Evolutionary conservation across 75 land plant genomes (phyloP).

Genomic region (Pinus albicaulis): DNA sequence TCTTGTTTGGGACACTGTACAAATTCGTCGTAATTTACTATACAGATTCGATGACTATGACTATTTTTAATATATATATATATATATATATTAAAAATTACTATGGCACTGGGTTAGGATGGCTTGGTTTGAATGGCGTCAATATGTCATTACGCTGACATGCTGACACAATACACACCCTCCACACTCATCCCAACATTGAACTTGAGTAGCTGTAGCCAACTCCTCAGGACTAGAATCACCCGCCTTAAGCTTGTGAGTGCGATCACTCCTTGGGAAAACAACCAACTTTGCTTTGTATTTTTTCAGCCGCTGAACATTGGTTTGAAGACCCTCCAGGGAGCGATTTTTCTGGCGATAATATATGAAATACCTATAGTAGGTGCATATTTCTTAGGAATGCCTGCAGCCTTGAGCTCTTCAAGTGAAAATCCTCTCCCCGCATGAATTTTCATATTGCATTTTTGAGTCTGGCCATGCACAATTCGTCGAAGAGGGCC

Average conservation of each 20-base stretch:
- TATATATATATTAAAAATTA: too few relatives aligned
- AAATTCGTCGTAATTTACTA: too few relatives aligned
- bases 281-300: conserved; percentile 80
- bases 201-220: conserved; percentile 62
- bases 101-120: too few relatives aligned
- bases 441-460: conserved; percentile 66
- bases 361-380: conserved; percentile 74
- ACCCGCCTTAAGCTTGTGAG: conserved; percentile 66
- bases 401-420: conserved; percentile 82
- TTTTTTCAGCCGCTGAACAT: conserved; percentile 72
- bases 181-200: too few relatives aligned
- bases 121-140: too few relatives aligned
- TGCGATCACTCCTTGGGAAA: conserved; percentile 50
- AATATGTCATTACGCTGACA: too few relatives aligned
- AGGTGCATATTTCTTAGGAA: conserved; percentile 68
- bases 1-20: too few relatives aligned
- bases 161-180: too few relatives aligned
- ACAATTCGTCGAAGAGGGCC: conserved; percentile 74
- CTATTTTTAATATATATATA: too few relatives aligned
- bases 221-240: conserved; percentile 66
- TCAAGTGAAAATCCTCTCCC: conserved; percentile 72
- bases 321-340: conserved; percentile 75
- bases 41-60: too few relatives aligned
- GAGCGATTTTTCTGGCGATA: conserved; percentile 66
- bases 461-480: conserved; percentile 61